Base-by-base conservation (phyloP, 495 filamentous ascomycete species). In the Cercophora sp. region DNA sequence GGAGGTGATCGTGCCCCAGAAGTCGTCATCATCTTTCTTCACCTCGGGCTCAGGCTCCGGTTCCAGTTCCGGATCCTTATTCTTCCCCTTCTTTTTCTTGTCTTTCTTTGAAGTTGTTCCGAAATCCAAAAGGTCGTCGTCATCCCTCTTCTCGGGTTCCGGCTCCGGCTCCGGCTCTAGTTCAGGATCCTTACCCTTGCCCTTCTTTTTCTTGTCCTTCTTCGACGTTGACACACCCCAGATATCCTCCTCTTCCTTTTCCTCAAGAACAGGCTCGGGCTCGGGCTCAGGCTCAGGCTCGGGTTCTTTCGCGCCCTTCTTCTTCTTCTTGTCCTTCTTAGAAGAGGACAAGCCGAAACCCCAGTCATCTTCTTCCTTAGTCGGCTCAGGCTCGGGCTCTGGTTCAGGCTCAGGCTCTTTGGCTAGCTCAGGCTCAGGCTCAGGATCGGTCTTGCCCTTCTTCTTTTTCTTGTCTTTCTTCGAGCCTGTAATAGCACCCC, bases 81-180 rank as follows among this genome's bases (percentile, higher is more conserved):
- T 40, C 42, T 64, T 65, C 41, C 64, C 59, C 37, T 69, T 63
- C 54, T 72, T 72, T 48, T 65, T 71, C 40, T 67, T 63, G 46
- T 62, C 55, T 19, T 57, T 60, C 32, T 57, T 57, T 0, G 52
- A 57, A 11, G 41, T 15, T n/a, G n/a, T n/a, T 6, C 35, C 29
- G 11, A 48, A 32, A 10, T 54, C 60, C 60, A 54, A 63, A 15
- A 44, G n/a, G 23, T 53, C 52, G 20, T 54, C 54, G 19, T 62
- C 29, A 34, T 62, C 29, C 41, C 68, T 65, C 23, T 55, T 64
- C 41, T 65, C 68, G 1, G 66, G 59, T 22, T 70, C 70, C 27
- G 65, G 63, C 23, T 67, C 65, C 5, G 65, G 54, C 13, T 60
- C 61, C 6, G 62, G 63, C 18, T 60, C 60, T 5, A 32, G 27